Evolutionary conservation across 2,329 filamentous ascomycete species (phyloP).

Genomic region (Bisporella sp.): DNA sequence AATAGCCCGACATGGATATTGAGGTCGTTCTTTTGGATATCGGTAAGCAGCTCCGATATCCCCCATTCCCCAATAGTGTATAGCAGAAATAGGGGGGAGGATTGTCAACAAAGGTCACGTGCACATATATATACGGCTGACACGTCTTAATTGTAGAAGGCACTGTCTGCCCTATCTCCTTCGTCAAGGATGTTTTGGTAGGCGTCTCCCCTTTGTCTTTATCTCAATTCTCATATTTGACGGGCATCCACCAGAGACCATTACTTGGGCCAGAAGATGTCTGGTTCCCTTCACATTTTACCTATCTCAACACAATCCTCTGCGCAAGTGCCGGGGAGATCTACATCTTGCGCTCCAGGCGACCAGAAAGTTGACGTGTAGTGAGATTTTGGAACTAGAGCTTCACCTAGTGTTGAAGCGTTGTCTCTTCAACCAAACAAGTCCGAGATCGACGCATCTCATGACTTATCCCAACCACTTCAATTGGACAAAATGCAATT

Average conservation of each 20-base stretch:
- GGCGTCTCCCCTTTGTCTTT: slow-evolving; percentile 31
- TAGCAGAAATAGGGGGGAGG: background rate
- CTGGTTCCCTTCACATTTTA: too few species aligned
- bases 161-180: slow-evolving; percentile 76
- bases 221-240: too few species aligned
- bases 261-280: too few species aligned
- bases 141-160: slow-evolving; percentile 49
- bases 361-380: background rate
- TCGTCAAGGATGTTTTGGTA: slow-evolving; percentile 78
- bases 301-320: background rate
- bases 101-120: background rate
- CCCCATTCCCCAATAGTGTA: too few species aligned
- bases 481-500: too few species aligned
- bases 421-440: too few species aligned
- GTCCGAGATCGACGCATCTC: background rate
- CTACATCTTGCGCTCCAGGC: background rate
- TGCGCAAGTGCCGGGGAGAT: slow-evolving; percentile 1
- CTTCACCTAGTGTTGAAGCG: background rate
- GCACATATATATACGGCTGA: background rate
- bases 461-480: background rate
- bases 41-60: slow-evolving; percentile 15
- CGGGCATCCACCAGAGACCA: too few species aligned
- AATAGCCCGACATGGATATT: background rate
- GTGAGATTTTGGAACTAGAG: background rate
- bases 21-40: slow-evolving; percentile 27